A percentile compares a stretch with the other conserved stretches of the same genome.
phyloP scores from a whole-genome alignment of 306 rosid species.

The Prinsepia uniflora region DNA sequence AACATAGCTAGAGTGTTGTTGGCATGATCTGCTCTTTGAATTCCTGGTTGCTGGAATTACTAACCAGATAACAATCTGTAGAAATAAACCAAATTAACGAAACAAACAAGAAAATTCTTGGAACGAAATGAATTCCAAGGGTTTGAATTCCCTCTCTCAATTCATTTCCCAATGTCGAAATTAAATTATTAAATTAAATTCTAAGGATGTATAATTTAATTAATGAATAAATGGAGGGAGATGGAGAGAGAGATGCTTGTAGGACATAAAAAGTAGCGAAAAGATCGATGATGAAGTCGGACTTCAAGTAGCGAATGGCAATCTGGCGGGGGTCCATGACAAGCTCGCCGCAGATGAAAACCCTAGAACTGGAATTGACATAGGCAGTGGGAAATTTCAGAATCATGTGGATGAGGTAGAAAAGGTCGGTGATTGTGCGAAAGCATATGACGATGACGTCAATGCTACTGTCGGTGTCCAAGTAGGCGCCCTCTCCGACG shows the following conservation, averaged over 20 bases:
- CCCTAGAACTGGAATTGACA: constrained; percentile 70
- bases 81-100: background rate
- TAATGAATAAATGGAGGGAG: background rate
- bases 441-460: constrained; percentile 44
- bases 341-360: constrained; percentile 83
- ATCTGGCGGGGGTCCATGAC: constrained; percentile 66
- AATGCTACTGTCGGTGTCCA: constrained; percentile 34
- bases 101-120: background rate
- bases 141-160: no score
- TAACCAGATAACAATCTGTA: constrained; percentile 82
- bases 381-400: constrained; percentile 85
- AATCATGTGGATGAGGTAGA: constrained; percentile 65
- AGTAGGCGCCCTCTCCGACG: constrained; percentile 68
- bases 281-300: constrained; percentile 80
- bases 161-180: no score
- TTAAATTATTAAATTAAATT: no score
- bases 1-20: constrained; percentile 77
- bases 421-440: constrained; percentile 65
- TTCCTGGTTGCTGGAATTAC: constrained; percentile 55
- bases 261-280: constrained; percentile 80
- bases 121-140: no score
- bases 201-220: background rate
- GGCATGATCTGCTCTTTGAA: constrained; percentile 54
- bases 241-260: constrained; percentile 34
- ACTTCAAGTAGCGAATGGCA: constrained; percentile 61